These are phyloP conservation scores for Harringtonia aguacate DNA, from an alignment of 2,329 filamentous ascomycete species.

Conservation along the genomic window DNA sequence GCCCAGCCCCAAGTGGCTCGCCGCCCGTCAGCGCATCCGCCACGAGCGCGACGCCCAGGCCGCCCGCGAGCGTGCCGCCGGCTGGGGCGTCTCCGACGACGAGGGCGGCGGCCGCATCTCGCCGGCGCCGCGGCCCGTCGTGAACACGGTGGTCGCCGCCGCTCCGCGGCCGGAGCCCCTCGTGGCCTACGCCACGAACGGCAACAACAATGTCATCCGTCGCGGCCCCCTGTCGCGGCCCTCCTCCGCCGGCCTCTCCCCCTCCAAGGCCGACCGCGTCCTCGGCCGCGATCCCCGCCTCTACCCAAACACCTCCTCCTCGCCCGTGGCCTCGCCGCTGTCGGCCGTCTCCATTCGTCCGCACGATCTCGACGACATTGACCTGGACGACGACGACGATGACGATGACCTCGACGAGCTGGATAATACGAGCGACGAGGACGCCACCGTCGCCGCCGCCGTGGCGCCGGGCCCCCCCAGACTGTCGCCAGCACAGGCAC, in stretches of 20 bases:
- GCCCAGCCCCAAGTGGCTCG: constrained; percentile 66
- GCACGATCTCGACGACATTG: too few relatives aligned
- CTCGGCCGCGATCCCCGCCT: constrained; percentile 46
- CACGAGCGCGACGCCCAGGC: constrained; percentile 48
- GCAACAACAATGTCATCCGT: constrained; percentile 4
- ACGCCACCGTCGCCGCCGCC: constrained; percentile 1
- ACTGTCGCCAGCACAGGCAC: not conserved
- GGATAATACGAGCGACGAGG: constrained; percentile 20
- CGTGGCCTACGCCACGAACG: constrained; percentile 3
- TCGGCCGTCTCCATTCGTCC: constrained; percentile 21
- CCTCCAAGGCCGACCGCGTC: constrained; percentile 48
- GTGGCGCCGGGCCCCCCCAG: constrained; percentile 1
- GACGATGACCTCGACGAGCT: constrained; percentile 26
- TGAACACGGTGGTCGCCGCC: not conserved
- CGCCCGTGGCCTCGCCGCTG: not conserved
- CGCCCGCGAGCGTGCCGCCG: constrained; percentile 52
- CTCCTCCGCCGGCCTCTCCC: constrained; percentile 23
- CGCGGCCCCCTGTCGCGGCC: constrained; percentile 7
- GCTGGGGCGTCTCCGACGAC: constrained; percentile 43
- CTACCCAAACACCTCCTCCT: constrained; percentile 36
- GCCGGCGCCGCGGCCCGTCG: constrained; percentile 3
- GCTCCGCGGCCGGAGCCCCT: not conserved
- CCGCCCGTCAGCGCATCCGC: constrained; percentile 54
- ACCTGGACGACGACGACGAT: constrained; percentile 10
- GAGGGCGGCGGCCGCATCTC: constrained; percentile 10